Base-by-base conservation (phyloP, 306 rosid species). In the Quercus aquifolioides region DNA sequence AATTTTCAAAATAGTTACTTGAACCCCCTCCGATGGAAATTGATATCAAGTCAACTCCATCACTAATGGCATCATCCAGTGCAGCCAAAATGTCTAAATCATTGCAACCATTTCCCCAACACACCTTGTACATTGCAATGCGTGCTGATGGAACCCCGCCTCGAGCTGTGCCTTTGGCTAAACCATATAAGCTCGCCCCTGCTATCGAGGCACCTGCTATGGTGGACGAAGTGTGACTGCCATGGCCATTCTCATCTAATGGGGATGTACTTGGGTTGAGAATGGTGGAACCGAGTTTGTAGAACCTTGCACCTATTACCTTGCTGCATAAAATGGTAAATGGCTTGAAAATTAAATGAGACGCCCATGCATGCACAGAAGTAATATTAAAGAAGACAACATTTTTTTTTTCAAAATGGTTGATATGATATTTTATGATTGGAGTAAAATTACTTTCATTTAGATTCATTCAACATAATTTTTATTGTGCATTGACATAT, bases 61-160 rank as follows among this genome's bases (percentile, higher is more conserved):
- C 98, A 0, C 89, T 87, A 21, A 94, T 90, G 74, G 98, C 98
- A 46, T 94, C 91, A 20, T 91, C 97, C 49, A 94, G 88, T 1
- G 41, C 97, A 0, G 97, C 97, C 60, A 91, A 79, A 49, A 91
- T 69, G 78, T 91, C 94, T 85, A 89, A 84, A 79, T 90, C 98
- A 20, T 71, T 77, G 85, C 97, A 94, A 5, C 87, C 86, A 49
- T 6, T 92, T 91, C 1, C 94, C 91, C 0, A 95, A 91, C 41
- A 89, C 94, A 6, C 97, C 98, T 0, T 41, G 12, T 41, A 41
- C 11, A 41, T 0, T 41, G 46, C 46, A 41, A 41, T 41, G 46
- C 46, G 46, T 8, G 46, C 46, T 41, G 11, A 8, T 41, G 46
- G 46, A 41, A 41, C 46, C 11, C 46, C 46, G 8, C 96, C 97